Evolutionary conservation across 768 basidiomycete species (phyloP), one percentile per base, ranked within the genome.

Genomic region (Suillus tomentosus): DNA sequence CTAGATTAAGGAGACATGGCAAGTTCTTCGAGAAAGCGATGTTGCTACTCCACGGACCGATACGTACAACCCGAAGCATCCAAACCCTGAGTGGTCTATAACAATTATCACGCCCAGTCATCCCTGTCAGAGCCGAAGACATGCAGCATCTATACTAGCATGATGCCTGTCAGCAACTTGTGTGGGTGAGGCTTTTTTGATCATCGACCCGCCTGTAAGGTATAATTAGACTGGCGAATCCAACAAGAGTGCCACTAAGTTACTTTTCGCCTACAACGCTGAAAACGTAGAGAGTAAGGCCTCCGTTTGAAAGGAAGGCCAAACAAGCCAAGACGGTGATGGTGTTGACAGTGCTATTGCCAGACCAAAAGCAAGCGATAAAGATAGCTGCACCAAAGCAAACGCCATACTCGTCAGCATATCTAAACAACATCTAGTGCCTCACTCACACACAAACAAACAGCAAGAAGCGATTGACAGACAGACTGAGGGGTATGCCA

Each of bases 391-490:
- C 11, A 57, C 34, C 6, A 40, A 42, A 58, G 17, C 3, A 42
- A 57, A 27, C 2, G 1, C 10, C 40, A 58, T 58, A 4, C 24
- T 27, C 57, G 31, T 42, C 6, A 37, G 19, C 15, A 19, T 1
- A 17, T 27, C 51, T 31, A 17, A 31, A 14, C 14, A 42, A 42
- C 9, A 13, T 39, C 56, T 24, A 17, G 17, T 58, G 15, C 40
- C 27, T 58, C 24, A 42, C 57, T 42, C 42, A 58, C 57, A 58
- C 14, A 42, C 1, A 15, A 58, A 58, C 40, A 58, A 58, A 58
- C 11, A 58, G 40, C 5, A 58, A 22, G 57, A 42, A 42, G 57
- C 39, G 11, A 58, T 2, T 42, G 57, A 40, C 24, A 58, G 57
- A 42, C 57, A 42, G 17, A 58, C 19, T 7, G 57, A 58, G 27